Base-by-base conservation (phyloP, 768 basidiomycete genomes). In the Psilocybe subaeruginosa region DNA sequence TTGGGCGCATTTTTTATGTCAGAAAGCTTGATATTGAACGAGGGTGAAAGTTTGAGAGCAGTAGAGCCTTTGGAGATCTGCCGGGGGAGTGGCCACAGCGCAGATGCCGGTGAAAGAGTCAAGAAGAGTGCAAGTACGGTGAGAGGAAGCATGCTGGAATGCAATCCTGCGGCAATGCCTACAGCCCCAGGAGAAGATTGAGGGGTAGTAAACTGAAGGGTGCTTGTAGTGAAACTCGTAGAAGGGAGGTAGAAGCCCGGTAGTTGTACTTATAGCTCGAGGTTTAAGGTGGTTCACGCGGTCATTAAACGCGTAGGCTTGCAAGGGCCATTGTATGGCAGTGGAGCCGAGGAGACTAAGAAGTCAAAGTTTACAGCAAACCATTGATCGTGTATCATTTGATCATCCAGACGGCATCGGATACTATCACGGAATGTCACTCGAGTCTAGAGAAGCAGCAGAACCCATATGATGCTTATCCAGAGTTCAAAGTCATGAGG, bases 1-100 rank as follows among this genome's bases (percentile, higher is more conserved):
- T 69, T 59, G 0, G 89, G 86, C 2, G 82, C 70, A 58, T 78
- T 72, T 30, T 72, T 60, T 37, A 85, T 64, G 29, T 75, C 71
- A 30, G 84, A 74, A 53, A 88, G 75, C 8, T 74, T 72, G 61
- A 83, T 77, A 11, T 77, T 68, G 60, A 79, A 78, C 39, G 70
- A 66, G 19, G 69, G 57, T 11, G 76, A 68, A 39, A 80, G 76
- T 39, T 73, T 72, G 33, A 80, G 72, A 3, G 77, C 68, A 1
- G 75, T 74, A 3, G 65, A 70, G 12, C 82, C 82, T 0, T 77
- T 82, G 1, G 76, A 72, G 35, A 81, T 67, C 17, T 80, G 78
- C n/a, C 71, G 79, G 66, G 77, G 78, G 17, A 69, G 63, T 30
- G 78, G 78, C 78, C 78, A 80, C 27, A 80, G 63, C 4, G 76